Evolutionary conservation across 345 rosid species (phyloP).

Genomic region (Corchorus capsularis): DNA sequence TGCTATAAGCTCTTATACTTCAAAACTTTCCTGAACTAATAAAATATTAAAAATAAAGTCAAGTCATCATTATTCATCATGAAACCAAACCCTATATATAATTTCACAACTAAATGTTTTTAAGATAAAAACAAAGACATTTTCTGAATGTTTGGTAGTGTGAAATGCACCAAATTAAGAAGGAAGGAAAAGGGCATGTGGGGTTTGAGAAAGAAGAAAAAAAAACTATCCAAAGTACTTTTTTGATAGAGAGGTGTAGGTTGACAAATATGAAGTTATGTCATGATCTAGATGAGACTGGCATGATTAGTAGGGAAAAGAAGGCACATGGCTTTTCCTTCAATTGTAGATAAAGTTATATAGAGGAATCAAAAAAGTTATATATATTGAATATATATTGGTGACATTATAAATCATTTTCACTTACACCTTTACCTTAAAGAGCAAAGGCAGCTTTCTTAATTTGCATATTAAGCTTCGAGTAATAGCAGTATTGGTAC

Average conservation of each 20-base stretch:
- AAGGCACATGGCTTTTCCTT: conserved; percentile 43
- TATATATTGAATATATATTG: no score
- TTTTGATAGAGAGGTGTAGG: neutral
- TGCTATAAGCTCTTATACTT: no score
- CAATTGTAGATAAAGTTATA: conserved; percentile 25
- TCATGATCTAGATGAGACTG: conserved; percentile 32
- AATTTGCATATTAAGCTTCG: neutral
- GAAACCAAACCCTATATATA: neutral
- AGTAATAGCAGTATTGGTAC: neutral
- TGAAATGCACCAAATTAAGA: conserved; percentile 8
- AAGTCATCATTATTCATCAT: neutral
- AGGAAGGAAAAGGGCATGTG: conserved; percentile 3
- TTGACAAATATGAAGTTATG: conserved; percentile 20
- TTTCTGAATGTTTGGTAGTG: neutral
- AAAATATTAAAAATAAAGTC: neutral
- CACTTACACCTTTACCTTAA: conserved; percentile 16
- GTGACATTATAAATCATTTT: conserved; percentile 26
- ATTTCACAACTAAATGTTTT: conserved; percentile 1
- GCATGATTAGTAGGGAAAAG: conserved; percentile 35
- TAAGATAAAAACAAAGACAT: conserved; percentile 8
- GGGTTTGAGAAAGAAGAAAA: neutral
- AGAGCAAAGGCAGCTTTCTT: conserved; percentile 19
- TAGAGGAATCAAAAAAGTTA: conserved; percentile 33
- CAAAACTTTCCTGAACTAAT: no score
- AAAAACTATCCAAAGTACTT: neutral